Evolutionary conservation across 768 basidiomycete species (phyloP), one percentile per base, ranked within the genome.

Genomic region (Boletales sp.): DNA sequence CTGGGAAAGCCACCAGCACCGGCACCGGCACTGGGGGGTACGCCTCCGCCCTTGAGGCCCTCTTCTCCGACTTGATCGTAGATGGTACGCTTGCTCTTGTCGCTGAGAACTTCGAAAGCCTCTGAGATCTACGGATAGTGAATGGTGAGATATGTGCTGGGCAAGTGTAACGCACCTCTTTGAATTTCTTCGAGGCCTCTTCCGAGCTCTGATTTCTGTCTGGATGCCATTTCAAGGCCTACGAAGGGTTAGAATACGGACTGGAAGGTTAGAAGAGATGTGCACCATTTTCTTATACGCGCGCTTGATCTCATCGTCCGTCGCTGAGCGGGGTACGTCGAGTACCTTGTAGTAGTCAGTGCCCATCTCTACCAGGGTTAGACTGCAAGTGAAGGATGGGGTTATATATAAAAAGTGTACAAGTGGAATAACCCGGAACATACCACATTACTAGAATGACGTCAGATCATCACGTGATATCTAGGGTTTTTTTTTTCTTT

Each of bases 31-130:
- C 79, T 79, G 31, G 78, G 80, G 50, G 83, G 80, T 29, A 72
- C 59, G 1, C 74, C 80, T 32, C 80, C 80, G 8, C 80, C 80
- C 66, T 97, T 97, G 57, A 97, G 78, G 2, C 95, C 94, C 49
- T 97, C 94, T 66, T 97, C 94, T 32, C 95, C 95, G 48, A 94
- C 86, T 58, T 97, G 91, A 68, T 97, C 94, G 56, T 94, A 97
- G 8, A 92, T 64, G 0, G 87, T 71, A 19, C 90, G 86, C 62
- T 92, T 93, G 64, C 91, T 76, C 67, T 82, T 82, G 69, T 97
- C 93, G 44, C 80, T 89, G 48, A 98, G 82, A 27, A 95, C 94
- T 65, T 98, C 95, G 60, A 95, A 98, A 0, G 93, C 94, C 73
- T 97, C 95, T 30, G 90, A 90, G 40, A 97, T 81, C 87, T 95